Evolutionary conservation across 1,284 basidiomycete species (phyloP), one percentile per base, ranked within the genome.

Genomic region (Hymenochaete sp.): DNA sequence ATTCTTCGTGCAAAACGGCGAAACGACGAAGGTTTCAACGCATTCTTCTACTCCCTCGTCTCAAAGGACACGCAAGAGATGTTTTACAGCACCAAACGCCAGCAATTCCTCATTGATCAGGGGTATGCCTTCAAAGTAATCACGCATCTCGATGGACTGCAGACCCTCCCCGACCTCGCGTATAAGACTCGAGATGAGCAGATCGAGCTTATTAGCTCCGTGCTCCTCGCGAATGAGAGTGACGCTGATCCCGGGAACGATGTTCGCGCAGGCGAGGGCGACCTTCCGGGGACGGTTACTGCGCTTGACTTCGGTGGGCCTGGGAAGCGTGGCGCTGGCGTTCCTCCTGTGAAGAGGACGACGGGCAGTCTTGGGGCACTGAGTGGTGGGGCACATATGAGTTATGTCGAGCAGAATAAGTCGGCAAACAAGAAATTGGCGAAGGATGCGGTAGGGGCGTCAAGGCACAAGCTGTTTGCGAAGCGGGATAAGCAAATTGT

Each of bases 111-210:
- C 54, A 96, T 99, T 58, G 96, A 98, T 64, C 87, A 97, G 67
- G 93, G 93, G 1, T 98, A 98, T 65, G 89, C 93, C 1, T 98
- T 98, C 78, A 97, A 98, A 63, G 95, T 98, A 46, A 98, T 99
- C 64, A 98, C 96, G 6, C 90, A 96, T 57, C 77, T 99, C 18
- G 91, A 96, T 52, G 96, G 96, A 1, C 73, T 97, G 39, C 82
- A 96, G 50, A 71, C 77, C 38, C 74, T 96, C 58, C 82, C 87
- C 1, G 87, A 91, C 54, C 73, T 98, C 47, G 95, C 98, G 42
- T 98, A 96, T 71, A 80, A 78, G 56, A 91, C 86, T 33, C 79
- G 81, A 58, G 81, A 89, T 53, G 88, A 96, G 60, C 96, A 98
- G 68, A 95, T 98, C 52, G 93, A 96, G 61, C 75, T 98, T 14